A percentile compares a stretch with the other conserved stretches of the same genome.
Evolutionary conservation across 768 basidiomycete genomes (phyloP).

Genomic region (Trametes cingulata): DNA sequence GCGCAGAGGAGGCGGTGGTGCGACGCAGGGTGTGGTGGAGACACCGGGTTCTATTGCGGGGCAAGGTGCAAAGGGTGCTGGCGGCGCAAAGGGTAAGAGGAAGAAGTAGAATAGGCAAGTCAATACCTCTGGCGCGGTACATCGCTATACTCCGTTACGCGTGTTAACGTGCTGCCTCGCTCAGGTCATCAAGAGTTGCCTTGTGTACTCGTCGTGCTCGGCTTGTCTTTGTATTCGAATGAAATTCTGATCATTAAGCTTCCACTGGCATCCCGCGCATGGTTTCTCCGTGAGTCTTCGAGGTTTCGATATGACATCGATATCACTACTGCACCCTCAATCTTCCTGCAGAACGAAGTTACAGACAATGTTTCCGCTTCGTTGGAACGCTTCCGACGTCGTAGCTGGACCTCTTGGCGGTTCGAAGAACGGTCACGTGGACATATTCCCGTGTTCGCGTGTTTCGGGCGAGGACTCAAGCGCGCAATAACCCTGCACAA

Average conservation of each 20-base stretch:
- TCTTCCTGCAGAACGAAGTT: too few species aligned
- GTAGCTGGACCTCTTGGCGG: background rate
- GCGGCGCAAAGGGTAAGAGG: conserved; percentile 62
- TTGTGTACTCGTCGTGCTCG: conserved; percentile 15
- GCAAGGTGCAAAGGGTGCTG: conserved; percentile 34
- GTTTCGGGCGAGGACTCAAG: conserved; percentile 9
- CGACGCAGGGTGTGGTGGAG: conserved; percentile 67
- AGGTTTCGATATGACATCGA: background rate
- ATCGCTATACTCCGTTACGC: background rate
- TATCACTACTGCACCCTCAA: background rate
- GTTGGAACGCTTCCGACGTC: background rate
- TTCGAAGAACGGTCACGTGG: conserved; percentile 13
- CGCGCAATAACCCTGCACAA: conserved; percentile 4
- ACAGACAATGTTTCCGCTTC: background rate
- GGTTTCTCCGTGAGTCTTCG: background rate
- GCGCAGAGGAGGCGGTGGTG: conserved; percentile 49
- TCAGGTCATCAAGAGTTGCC: conserved; percentile 10
- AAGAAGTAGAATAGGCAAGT: conserved; percentile 48
- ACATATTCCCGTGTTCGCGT: background rate
- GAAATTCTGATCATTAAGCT: background rate
- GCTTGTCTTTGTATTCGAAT: conserved; percentile 6
- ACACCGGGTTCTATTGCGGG: conserved; percentile 29
- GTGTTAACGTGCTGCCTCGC: background rate
- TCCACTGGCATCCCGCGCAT: background rate
- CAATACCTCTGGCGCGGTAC: background rate